Percentiles rank a stretch among this genome's conserved stretches.
Evolutionary conservation across 139 green algal species (phyloP).

Genomic region (Asterochloris erici): DNA sequence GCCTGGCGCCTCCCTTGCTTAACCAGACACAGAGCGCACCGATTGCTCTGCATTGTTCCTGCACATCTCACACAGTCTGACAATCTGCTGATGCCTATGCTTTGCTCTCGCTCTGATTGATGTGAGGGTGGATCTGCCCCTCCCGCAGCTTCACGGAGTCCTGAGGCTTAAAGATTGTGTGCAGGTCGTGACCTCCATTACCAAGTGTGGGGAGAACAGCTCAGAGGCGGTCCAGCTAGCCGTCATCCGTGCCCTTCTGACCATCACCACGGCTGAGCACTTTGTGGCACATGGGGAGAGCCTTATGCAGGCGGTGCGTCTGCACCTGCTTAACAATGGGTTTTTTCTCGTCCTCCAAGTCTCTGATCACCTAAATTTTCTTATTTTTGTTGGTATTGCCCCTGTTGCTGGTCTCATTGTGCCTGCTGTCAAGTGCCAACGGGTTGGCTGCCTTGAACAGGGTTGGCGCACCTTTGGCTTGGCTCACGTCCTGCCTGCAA

Average conservation of each 20-base stretch:
- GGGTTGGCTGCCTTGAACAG: too few relatives aligned
- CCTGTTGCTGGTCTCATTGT: too few relatives aligned
- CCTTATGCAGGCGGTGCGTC: slow-evolving; percentile 67
- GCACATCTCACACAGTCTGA: background rate
- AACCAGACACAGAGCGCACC: background rate
- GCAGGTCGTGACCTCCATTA: slow-evolving; percentile 53
- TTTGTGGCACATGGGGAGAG: slow-evolving; percentile 85
- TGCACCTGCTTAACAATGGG: slow-evolving; percentile 79
- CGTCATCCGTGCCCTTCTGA: slow-evolving; percentile 77
- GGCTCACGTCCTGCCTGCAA: too few relatives aligned
- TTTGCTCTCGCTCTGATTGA: background rate
- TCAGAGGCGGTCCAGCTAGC: slow-evolving; percentile 66
- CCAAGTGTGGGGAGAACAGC: slow-evolving; percentile 64
- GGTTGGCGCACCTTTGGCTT: too few relatives aligned
- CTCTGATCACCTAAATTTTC: too few relatives aligned
- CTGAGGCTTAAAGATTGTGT: background rate
- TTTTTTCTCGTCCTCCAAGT: too few relatives aligned
- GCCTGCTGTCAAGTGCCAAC: too few relatives aligned
- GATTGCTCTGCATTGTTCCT: background rate
- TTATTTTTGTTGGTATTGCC: too few relatives aligned
- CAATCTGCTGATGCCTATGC: background rate
- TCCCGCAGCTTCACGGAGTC: background rate
- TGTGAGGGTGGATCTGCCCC: background rate
- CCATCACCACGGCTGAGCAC: slow-evolving; percentile 83
- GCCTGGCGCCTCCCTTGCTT: background rate